Evolutionary conservation across 768 basidiomycete species (phyloP), one percentile per base, ranked within the genome.

Genomic region (Leucocoprinus sp.): DNA sequence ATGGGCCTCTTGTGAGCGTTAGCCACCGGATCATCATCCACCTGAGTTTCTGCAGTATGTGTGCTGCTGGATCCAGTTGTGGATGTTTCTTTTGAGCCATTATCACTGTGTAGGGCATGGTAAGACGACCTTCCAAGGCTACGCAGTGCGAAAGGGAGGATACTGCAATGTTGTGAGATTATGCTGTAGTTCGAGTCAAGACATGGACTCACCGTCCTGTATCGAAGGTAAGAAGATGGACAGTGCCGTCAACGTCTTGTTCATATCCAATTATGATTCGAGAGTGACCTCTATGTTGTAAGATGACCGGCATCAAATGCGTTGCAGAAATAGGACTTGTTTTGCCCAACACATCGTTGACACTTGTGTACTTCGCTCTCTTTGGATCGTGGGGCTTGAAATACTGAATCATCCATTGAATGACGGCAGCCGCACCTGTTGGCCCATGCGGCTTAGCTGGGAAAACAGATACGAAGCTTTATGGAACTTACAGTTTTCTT

Each of bases 221-320:
- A 65, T 96, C 89, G 51, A 92, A 89, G 5, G 75, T 66, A 11
- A 95, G 67, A 7, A 96, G 69, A 51, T 76, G 82, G 29, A 76
- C 67, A 9, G 65, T 60, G 5, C 79, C 82, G 12, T 67, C 66
- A 53, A 71, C 75, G 43, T 67, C 69, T 29, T 81, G 62, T 60
- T 93, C 89, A 54, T 84, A 93, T 1, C 92, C 92, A 2, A 96
- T 72, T 9, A 96, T 78, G 3, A 84, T 83, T 19, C 85, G 65
- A n/a, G 92, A 96, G 64, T 96, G 92, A 0, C 90, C 89, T 5
- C 71, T 60, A 55, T 88, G 80, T 66, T 95, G 83, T 40, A 95
- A 66, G 34, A 95, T 82, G 23, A 96, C 57, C 7, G 92, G 92
- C 76, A 90, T 81, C 54, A 74, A 78, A 17, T 75, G 61, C 0